Base-by-base conservation (phyloP, 208 protist genomes). In the Trypanosoma rangeli region DNA sequence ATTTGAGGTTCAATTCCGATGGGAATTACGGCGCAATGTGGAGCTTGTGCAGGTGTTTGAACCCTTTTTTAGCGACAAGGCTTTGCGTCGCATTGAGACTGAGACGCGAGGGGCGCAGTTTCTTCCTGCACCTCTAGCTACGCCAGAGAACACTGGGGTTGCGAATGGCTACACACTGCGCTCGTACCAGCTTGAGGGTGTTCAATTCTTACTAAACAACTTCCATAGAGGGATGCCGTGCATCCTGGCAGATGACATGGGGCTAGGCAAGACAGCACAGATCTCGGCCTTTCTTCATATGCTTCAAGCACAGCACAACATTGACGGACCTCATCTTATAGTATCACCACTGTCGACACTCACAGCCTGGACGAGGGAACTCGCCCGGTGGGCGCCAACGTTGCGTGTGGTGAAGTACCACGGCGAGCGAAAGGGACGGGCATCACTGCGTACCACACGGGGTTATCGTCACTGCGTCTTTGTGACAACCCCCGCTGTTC, bases 221-320 rank as follows among this genome's bases (percentile, higher is more conserved):
- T 99, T 97, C 75, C 89, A 94, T 48, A 78, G 81, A 18, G 79
- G 84, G 29, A 89, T 90, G 76, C 94, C 94, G 29, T 87, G 86
- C 50, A 97, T 99, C 33, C 76, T 99, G 28, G 94, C 81, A 1
- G 98, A 99, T 80, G 97, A 99, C 62, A 99, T 99, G 98, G 98
- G 98, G 33, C 90, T 99, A 0, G 98, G 98, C 31, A 99, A 99
- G 84, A 99, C 98, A n/a, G 90, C 98, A 26, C 97, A 99, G 80
- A 88, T 93, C 35, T 81, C 97, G 31, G 79, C 92, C 42, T 97
- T 98, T 64, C 72, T 98, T 24, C 84, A 97, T 52, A 70, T 82
- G 10, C 78, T 98, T 8, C 75, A 87, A 58, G 61, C 62, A 46
- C 70, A 89, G 20, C 80, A 94, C 75, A 26, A 35, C 24, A 86